These are phyloP conservation scores for Ceratocystis diversiconidia DNA, from an alignment of 2,329 filamentous ascomycete species.

Conservation along the genomic window DNA sequence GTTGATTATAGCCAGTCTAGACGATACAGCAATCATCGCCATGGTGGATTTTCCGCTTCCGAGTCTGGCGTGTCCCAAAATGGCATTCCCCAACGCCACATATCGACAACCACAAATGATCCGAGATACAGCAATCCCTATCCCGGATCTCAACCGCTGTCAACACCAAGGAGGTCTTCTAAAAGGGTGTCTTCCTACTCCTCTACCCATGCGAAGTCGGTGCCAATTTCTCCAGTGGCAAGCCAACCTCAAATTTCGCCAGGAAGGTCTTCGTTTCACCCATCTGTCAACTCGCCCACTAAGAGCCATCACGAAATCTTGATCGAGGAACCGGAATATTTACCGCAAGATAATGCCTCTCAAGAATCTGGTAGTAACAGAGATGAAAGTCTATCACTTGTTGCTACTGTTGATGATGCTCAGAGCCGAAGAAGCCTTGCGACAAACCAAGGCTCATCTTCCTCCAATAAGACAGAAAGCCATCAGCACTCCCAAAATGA, in stretches of 20 bases:
- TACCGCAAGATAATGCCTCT: not conserved
- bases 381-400: conserved; percentile 38
- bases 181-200: not conserved
- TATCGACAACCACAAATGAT: not conserved
- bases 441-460: not conserved
- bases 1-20: not conserved
- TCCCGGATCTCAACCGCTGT: not conserved
- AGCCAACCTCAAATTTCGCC: not conserved
- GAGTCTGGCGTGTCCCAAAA: not conserved
- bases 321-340: not conserved
- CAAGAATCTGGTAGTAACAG: conserved; percentile 20
- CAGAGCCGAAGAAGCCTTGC: conserved; percentile 9
- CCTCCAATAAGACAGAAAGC: not conserved
- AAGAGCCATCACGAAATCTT: not conserved
- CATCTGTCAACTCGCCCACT: not conserved
- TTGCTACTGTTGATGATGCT: conserved; percentile 40
- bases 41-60: not conserved
- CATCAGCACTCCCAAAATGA: not conserved
- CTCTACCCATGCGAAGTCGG: not conserved
- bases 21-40: not conserved
- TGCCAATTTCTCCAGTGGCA: not conserved
- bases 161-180: not conserved
- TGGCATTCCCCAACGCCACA: not conserved
- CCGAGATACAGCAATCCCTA: not conserved
- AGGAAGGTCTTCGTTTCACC: not conserved